These are phyloP conservation scores for Kentomonas sorsogonicus DNA, from an alignment of 208 protist species.

Conservation along the genomic window DNA sequence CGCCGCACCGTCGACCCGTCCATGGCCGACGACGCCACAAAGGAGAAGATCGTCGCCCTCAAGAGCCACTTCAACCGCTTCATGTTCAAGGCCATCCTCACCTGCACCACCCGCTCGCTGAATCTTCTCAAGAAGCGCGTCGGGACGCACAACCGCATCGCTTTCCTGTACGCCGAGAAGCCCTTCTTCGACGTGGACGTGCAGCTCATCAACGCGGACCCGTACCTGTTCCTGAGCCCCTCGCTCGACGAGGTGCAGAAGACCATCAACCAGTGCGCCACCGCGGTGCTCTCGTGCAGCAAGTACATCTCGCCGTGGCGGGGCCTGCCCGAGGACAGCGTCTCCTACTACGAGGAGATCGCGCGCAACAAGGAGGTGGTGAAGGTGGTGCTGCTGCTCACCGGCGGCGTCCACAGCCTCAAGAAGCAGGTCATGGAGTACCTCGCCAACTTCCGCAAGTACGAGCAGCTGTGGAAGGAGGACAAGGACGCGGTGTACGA, in stretches of 20 bases:
- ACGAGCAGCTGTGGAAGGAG: slow-evolving; percentile 93
- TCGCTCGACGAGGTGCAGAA: slow-evolving; percentile 93
- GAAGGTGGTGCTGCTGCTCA: slow-evolving; percentile 92
- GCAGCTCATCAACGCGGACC: slow-evolving; percentile 89
- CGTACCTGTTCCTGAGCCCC: slow-evolving; percentile 90
- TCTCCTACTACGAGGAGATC: slow-evolving; percentile 91
- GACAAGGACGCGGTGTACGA: slow-evolving; percentile 93
- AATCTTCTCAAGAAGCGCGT: slow-evolving; percentile 92
- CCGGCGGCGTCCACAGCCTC: slow-evolving; percentile 87
- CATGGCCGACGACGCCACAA: slow-evolving; percentile 52
- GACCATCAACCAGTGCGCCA: slow-evolving; percentile 92
- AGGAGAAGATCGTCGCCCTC: slow-evolving; percentile 74
- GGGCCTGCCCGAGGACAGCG: slow-evolving; percentile 49
- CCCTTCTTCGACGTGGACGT: slow-evolving; percentile 95
- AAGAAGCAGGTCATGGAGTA: slow-evolving; percentile 93
- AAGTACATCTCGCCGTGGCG: slow-evolving; percentile 88
- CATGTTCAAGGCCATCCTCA: slow-evolving; percentile 91
- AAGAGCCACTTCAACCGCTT: slow-evolving; percentile 89
- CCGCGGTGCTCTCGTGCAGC: slow-evolving; percentile 87
- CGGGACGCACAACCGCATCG: slow-evolving; percentile 84
- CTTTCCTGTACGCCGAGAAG: slow-evolving; percentile 89
- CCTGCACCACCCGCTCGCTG: slow-evolving; percentile 84
- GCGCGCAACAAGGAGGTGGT: slow-evolving; percentile 93
- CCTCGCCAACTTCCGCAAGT: slow-evolving; percentile 86
- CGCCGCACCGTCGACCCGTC: slow-evolving; percentile 33